These are phyloP conservation scores for Xanthoparmelia taractica DNA, from an alignment of 495 filamentous ascomycete species.

Conservation along the genomic window DNA sequence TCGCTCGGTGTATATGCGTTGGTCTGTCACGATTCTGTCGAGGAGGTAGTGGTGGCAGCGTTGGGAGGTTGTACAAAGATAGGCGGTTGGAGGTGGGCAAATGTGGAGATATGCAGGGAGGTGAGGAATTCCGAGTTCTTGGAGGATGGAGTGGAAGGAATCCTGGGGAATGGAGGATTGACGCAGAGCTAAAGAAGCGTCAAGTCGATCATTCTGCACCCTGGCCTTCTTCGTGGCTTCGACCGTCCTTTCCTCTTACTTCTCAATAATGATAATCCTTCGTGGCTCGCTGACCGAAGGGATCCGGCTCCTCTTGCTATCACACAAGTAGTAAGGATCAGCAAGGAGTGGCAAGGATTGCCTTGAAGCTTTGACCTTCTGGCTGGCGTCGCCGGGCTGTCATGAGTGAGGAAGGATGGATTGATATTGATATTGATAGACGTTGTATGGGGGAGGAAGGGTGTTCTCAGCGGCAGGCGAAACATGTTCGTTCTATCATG, in stretches of 20 bases:
- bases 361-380: too few species aligned
- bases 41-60: neutral
- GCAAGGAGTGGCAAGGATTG: neutral
- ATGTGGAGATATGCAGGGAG: neutral
- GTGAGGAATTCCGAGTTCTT: too few species aligned
- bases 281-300: neutral
- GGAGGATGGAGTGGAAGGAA: too few species aligned
- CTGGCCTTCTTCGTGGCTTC: constrained; percentile 7
- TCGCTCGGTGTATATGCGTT: neutral
- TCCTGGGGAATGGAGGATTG: neutral
- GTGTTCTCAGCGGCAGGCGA: too few species aligned
- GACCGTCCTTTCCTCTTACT: too few species aligned
- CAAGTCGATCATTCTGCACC: constrained; percentile 7
- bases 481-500: neutral
- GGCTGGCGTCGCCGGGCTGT: neutral
- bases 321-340: neutral
- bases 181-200: neutral
- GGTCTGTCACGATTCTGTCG: neutral
- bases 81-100: neutral
- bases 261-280: neutral
- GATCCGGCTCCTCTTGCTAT: neutral
- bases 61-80: neutral
- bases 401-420: too few species aligned
- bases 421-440: too few species aligned
- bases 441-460: too few species aligned